Base-by-base conservation (phyloP, 2,329 filamentous ascomycete genomes). In the Ceratocystis eucalypticola region DNA sequence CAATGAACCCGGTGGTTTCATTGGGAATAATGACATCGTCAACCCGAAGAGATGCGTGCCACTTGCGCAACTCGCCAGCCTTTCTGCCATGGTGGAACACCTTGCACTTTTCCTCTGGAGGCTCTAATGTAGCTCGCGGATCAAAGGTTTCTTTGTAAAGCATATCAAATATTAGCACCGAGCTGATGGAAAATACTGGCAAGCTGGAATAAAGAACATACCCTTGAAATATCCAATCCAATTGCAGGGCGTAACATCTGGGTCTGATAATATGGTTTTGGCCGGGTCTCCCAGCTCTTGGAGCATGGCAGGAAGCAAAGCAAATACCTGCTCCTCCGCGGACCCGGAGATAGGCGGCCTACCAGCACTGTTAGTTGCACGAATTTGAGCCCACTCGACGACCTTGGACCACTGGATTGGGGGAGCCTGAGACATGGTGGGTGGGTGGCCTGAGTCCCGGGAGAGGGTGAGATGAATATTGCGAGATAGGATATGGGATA, bases 1-100 rank as follows among this genome's bases (percentile, higher is more conserved):
- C 61, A 0, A 70, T 68, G 12, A 73, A 70, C 28, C 78, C 78
- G 62, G 75, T 76, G 20, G 75, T 76, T 72, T 68, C 62, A 10
- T 70, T 67, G 5, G 71, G 72, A 57, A 73, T 76, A 3, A 5
- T 17, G 2, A 1, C 22, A 20, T 17, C 22, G 10, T 55, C 61
- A 30, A 61, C 8, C 6, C 10, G 57, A 22, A 65, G 45, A 3
- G 45, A 55, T 7, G 25, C 28, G 33, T 12, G 44, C 64, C 64
- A 65, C 44, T 65, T 65, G 7, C n/a, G 12, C 15, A 65, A 1
- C 15, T 48, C 25, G 53, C 64, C 64, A 5, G 45, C 55, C 37
- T 65, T 65, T n/a, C 17, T 37, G 7, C 64, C 64, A 25, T 65
- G 64, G 4, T 50, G 48, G 15, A 59, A 5, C 25, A 17, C 20